Percentiles rank a stretch among this genome's conserved stretches.
These are phyloP conservation scores for Globisporangium cylindrosporum DNA, from an alignment of 352 stramenopile genomes.

Conservation along the genomic window DNA sequence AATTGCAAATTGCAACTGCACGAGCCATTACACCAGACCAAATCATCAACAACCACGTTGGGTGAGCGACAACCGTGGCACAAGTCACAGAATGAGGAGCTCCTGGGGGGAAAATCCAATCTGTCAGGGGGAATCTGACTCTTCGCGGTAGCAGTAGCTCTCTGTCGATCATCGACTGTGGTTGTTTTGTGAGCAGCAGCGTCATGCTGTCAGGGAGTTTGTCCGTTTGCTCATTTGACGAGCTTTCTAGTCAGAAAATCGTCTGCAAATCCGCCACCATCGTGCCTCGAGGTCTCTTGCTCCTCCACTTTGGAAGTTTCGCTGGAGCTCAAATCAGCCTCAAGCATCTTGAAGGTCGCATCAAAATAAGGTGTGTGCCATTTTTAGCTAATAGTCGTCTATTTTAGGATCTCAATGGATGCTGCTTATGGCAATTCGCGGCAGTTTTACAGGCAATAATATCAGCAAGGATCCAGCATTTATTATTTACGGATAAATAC, in stretches of 20 bases:
- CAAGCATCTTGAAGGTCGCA: background rate
- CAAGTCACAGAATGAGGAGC: background rate
- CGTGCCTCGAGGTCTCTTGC: background rate
- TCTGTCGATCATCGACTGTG: background rate
- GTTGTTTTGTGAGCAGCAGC: background rate
- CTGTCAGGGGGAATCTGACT: background rate
- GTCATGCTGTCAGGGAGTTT: background rate
- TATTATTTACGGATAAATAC: background rate
- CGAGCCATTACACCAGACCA: too few species aligned
- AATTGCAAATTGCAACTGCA: too few species aligned
- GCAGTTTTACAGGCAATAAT: background rate
- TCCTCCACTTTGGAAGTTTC: background rate
- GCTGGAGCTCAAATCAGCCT: background rate
- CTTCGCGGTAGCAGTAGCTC: background rate
- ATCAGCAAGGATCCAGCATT: background rate
- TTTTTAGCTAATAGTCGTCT: background rate
- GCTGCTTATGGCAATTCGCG: background rate
- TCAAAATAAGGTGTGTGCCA: background rate
- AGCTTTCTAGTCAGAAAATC: background rate
- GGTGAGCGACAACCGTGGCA: background rate
- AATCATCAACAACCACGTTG: too few species aligned
- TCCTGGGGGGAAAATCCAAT: too few species aligned
- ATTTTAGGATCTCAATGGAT: background rate
- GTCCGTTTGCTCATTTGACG: too few species aligned
- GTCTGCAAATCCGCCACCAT: conserved; percentile 3